Base-by-base conservation (phyloP, 2,329 filamentous ascomycete species). In the Talaromyces rugulosus region DNA sequence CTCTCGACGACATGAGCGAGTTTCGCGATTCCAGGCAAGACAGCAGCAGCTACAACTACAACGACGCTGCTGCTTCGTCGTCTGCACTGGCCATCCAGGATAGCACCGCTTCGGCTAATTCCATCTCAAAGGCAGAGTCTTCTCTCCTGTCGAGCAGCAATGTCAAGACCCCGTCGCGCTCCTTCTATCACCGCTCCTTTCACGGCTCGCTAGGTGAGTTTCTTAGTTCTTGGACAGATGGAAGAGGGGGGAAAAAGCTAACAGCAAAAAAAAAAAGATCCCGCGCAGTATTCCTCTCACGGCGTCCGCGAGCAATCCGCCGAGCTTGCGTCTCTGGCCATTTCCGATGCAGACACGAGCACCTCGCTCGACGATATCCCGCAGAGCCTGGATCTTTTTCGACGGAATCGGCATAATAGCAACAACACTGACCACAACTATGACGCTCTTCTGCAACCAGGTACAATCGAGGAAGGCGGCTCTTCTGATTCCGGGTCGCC, bases 271-370 rank as follows among this genome's bases (percentile, higher is more conserved):
- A 2, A 33, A 60, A 27, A 85, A 76, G 90, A 94, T 71, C 89
- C 86, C 68, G 84, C 86, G 18, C 86, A 91, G 68, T 90, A 91
- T 74, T 89, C 91, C 44, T 83, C 83, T 36, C 86, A 88, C 63
- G 90, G 87, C 66, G 89, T 96, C 47, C 89, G 92, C 66, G 89
- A 95, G 76, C 89, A 95, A 72, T 96, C 92, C 2, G 91, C 92
- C 58, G 91, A 96, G 76, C 82, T 96, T 61, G 92, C 92, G 51
- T 91, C 86, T 18, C 92, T 93, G 72, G 88, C 91, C 56, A 83
- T 96, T 31, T 88, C 88, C 44, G 86, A 90, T 60, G 64, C 60
- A 12, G 68, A 68, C 30, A 64, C 64, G 31, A 59, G 63, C 23
- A 60, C 74, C 47, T 72, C 72, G 33, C 67, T 71, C 36, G 64